Evolutionary conservation across 768 basidiomycete species (phyloP), one percentile per base, ranked within the genome.

Genomic region (Xerocomus brunneocitrinus): DNA sequence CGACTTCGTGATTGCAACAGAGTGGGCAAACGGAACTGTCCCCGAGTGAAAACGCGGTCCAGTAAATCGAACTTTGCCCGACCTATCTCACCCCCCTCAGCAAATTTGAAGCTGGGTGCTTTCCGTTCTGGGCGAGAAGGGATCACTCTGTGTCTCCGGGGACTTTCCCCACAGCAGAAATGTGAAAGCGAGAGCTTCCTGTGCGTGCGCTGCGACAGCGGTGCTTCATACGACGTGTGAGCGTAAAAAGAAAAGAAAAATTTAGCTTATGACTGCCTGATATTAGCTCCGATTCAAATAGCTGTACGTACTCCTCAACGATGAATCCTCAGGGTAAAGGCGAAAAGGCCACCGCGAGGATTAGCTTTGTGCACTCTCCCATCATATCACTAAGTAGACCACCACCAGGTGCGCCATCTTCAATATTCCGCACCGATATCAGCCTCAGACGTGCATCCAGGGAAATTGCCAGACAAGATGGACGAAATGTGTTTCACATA

Each of bases 141-240:
- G 72, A 62, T 62, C 55, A 65, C 82, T 87, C 87, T 85, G 84
- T 79, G 70, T 80, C 88, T 89, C 88, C 88, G 88, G 88, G 85
- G 88, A 89, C 88, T 89, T 90, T 89, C 87, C 88, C 88, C 88
- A 84, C 88, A 89, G 88, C 85, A 60, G 57, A 73, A 77, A 58
- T 52, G 51, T 57, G 72, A 77, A 76, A 77, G 74, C 67, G 52
- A 50, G 54, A 53, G 46, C 78, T 78, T 75, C 75, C 80, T 78
- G 88, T 87, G 69, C 75, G 88, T 79, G 71, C 79, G 82, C 88
- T 89, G 88, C 83, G 88, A 90, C 71, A 72, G 82, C 88, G 87
- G 82, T 87, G 82, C 87, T 88, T 88, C 81, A 70, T 72, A 76
- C 85, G 80, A 79, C 83, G 77, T 64, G 25, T 57, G 49, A 32